A percentile compares a stretch with the other conserved stretches of the same genome.
These are phyloP conservation scores for Boletus vinaceobasis DNA, from an alignment of 768 basidiomycete genomes.

Conservation along the genomic window DNA sequence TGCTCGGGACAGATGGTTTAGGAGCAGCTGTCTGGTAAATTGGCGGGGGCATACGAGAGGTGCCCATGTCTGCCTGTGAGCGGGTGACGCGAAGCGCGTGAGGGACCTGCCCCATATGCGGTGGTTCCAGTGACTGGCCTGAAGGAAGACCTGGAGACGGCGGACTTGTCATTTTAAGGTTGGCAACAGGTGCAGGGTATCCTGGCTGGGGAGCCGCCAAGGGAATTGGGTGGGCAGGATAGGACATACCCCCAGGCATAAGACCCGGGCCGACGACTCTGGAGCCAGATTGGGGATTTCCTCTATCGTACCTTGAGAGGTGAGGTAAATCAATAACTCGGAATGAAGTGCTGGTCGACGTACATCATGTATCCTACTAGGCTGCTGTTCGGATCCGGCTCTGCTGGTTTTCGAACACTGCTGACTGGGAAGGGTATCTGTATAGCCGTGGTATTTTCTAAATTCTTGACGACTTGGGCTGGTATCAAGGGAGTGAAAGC, in stretches of 20 bases:
- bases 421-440: slow-evolving; percentile 33
- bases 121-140: slow-evolving; percentile 13
- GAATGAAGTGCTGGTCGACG: slow-evolving; percentile 27
- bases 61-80: slow-evolving; percentile 14
- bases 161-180: slow-evolving; percentile 55
- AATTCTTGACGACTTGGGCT: not conserved
- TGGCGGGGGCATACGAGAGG: slow-evolving; percentile 29
- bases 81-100: slow-evolving; percentile 21
- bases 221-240: slow-evolving; percentile 34
- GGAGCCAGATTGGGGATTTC: slow-evolving; percentile 50
- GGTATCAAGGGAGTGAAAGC: slow-evolving; percentile 32
- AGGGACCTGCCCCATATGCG: slow-evolving; percentile 32
- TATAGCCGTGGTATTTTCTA: slow-evolving; percentile 1
- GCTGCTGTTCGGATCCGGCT: slow-evolving; percentile 53
- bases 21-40: slow-evolving; percentile 30
- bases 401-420: slow-evolving; percentile 40
- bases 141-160: slow-evolving; percentile 38
- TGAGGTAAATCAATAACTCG: slow-evolving; percentile 5
- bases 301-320: slow-evolving; percentile 55
- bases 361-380: slow-evolving; percentile 54
- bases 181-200: slow-evolving; percentile 67
- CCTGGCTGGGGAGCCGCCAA: slow-evolving; percentile 73
- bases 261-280: slow-evolving; percentile 50
- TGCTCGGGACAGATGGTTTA: slow-evolving; percentile 41
- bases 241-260: slow-evolving; percentile 36